Percentiles rank a stretch among this genome's conserved stretches.
Evolutionary conservation across 164 flowering plant genomes (phyloP).

Genomic region (Euptelea pleiosperma): DNA sequence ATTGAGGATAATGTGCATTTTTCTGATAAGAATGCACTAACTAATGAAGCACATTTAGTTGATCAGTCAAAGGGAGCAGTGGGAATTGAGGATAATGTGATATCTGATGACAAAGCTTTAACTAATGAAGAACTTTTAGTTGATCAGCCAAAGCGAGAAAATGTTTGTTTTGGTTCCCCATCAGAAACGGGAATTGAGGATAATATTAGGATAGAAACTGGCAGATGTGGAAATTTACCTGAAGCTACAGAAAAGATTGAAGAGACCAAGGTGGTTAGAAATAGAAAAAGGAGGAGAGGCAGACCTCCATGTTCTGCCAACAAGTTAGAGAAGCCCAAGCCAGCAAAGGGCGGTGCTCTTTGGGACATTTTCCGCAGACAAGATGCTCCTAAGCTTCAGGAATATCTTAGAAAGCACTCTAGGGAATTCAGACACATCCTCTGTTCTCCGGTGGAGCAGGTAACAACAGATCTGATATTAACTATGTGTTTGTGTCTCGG

Average conservation of each 20-base stretch:
- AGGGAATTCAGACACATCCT: constrained; percentile 28
- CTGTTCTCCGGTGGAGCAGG: constrained; percentile 26
- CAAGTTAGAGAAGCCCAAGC: constrained; percentile 1
- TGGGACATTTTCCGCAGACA: constrained; percentile 40
- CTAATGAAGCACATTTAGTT: too few species aligned
- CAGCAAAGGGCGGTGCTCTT: constrained; percentile 29
- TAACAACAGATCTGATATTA: not conserved
- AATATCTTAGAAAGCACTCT: constrained; percentile 31
- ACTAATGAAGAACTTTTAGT: too few species aligned
- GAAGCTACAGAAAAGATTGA: not conserved
- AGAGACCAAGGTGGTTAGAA: constrained; percentile 1
- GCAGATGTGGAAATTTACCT: not conserved
- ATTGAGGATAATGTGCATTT: too few species aligned
- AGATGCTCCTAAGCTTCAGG: constrained; percentile 31
- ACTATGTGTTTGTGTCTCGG: not conserved
- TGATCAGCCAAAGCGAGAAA: not conserved
- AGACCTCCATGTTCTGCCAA: not conserved
- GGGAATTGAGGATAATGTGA: too few species aligned
- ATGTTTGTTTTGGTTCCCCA: not conserved
- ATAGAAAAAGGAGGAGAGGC: not conserved
- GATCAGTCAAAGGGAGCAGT: too few species aligned
- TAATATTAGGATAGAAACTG: not conserved
- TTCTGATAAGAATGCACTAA: too few species aligned
- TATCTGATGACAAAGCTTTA: too few species aligned
- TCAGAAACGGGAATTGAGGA: too few species aligned